phyloP scores from a whole-genome alignment of 257 asterid species.

The Agastache rugosa region DNA sequence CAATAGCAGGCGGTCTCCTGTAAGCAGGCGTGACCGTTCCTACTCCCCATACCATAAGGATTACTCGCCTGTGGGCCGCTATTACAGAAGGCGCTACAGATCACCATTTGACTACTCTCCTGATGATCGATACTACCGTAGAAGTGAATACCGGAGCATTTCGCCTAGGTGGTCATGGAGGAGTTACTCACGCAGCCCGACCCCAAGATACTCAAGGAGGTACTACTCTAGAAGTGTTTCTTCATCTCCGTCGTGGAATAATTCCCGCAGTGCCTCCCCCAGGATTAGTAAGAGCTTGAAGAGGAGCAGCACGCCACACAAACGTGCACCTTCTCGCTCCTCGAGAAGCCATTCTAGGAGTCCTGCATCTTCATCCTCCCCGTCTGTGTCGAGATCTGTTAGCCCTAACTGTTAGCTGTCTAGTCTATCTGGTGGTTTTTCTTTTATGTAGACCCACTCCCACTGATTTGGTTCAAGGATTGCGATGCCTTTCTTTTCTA shows the following conservation, averaged over 20 bases:
- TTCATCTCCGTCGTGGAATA: conserved; percentile 39
- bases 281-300: conserved; percentile 35
- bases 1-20: conserved; percentile 42
- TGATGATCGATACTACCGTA: conserved; percentile 40
- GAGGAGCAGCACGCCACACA: conserved; percentile 33
- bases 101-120: conserved; percentile 46
- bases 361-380: conserved; percentile 53
- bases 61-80: conserved; percentile 49
- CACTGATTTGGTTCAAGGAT: not conserved
- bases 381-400: conserved; percentile 50
- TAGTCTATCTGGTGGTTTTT: not conserved
- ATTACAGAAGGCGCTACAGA: conserved; percentile 26
- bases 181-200: conserved; percentile 47
- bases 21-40: conserved; percentile 47
- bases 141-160: conserved; percentile 42
- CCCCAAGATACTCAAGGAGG: conserved; percentile 39
- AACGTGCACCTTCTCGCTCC: conserved; percentile 40
- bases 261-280: conserved; percentile 40
- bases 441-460: not conserved
- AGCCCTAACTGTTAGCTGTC: conserved; percentile 30
- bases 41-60: conserved; percentile 52
- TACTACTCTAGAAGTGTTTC: conserved; percentile 59
- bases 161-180: conserved; percentile 52
- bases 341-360: conserved; percentile 62
- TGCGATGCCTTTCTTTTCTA: not conserved